phyloP scores from a whole-genome alignment of 192 early-diverging fungal species.

The Backusella mclennaniae region DNA sequence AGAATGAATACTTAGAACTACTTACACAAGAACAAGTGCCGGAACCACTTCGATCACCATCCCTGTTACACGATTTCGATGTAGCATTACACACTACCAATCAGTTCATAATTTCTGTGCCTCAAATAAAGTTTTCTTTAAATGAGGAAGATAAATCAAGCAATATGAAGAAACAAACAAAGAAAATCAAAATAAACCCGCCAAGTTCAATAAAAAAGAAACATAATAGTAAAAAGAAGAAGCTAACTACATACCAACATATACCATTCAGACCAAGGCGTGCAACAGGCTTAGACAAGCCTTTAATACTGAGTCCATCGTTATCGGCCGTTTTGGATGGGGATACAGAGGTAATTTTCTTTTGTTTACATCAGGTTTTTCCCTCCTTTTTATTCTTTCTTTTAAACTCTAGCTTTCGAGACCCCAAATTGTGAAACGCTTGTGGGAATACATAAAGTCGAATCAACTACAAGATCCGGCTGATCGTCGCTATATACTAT shows the following conservation, averaged over 20 bases:
- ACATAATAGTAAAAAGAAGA: conserved; percentile 18
- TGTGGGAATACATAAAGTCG: conserved; percentile 62
- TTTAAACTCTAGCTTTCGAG: conserved; percentile 48
- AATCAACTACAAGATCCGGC: conserved; percentile 53
- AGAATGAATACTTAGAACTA: background rate
- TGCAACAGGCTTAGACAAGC: conserved; percentile 46
- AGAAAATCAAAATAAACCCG: background rate
- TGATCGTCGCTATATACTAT: conserved; percentile 52
- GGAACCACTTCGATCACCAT: background rate
- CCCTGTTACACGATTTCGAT: background rate
- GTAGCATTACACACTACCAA: background rate
- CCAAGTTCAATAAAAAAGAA: background rate
- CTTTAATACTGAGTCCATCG: conserved; percentile 41
- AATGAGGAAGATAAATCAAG: background rate
- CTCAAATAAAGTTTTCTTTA: background rate
- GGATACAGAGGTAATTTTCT: conserved; percentile 32
- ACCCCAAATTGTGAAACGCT: conserved; percentile 56
- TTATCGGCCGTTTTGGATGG: conserved; percentile 44
- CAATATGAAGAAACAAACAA: background rate
- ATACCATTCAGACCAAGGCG: conserved; percentile 37
- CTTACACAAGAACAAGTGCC: background rate
- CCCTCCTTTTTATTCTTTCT: background rate
- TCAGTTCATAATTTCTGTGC: background rate
- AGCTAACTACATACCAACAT: conserved; percentile 19
- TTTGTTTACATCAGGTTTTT: background rate